Evolutionary conservation across 73 alveolate species (phyloP), one percentile per base, ranked within the genome.

Genomic region (Paramecium octaurelia): DNA sequence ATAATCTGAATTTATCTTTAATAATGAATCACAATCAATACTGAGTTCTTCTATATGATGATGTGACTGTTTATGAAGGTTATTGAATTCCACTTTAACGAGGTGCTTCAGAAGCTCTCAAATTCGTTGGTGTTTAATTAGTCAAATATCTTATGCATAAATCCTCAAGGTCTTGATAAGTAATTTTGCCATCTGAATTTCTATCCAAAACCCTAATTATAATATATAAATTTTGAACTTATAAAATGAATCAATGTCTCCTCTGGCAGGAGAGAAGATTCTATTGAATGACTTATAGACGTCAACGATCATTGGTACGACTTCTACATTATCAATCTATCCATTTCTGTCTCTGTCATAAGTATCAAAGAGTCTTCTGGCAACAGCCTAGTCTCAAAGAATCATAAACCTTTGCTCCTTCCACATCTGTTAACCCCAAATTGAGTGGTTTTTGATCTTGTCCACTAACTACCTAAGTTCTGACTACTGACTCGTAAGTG

Each of bases 291-390:
- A 80, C 23, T 80, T 80, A 44, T 80, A 80, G 76, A 80, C 91
- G 16, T 80, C 91, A 43, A 80, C 91, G 18, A 80, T 80, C 91
- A 80, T 80, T 6, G 91, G 91, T 21, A 80, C 91, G 0, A 80
- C 91, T 14, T 80, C 91, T 23, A 80, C 91, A 46, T 80, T 80
- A 80, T 80, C 91, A 44, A 80, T 80, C 18, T 80, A 80, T 20
- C 75, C 70, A 48, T 80, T 80, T 80, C 91, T 80, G 48, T 80
- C 91, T 80, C 91, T 80, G n/a, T 80, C 91, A 80, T 80, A 80
- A 23, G 91, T 80, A 80, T 80, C 91, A 46, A 80, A 80, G 8
- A 80, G 44, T 80, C 91, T 80, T 80, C 91, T 80, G 18, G 91
- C 91, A 80, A 80, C 91, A 43, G 91, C 91, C 91, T 80, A 46